Percentiles rank a stretch among this genome's conserved stretches.
These are phyloP conservation scores for Paramyrothecium sp. DNA, from an alignment of 2,329 filamentous ascomycete species.

Conservation along the genomic window DNA sequence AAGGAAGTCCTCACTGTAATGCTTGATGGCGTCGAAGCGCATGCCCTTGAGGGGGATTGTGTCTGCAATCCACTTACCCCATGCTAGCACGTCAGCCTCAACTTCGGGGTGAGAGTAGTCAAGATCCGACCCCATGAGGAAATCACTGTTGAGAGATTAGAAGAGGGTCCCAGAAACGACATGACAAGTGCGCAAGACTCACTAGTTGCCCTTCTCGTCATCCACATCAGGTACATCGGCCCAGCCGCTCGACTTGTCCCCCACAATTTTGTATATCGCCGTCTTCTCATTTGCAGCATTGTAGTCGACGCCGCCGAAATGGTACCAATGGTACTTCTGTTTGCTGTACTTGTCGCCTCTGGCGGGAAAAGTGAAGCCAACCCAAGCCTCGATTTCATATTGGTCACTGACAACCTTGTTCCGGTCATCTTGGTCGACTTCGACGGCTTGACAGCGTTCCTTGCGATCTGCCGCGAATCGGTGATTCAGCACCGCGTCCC, in stretches of 20 bases:
- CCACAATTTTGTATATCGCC: conserved; percentile 68
- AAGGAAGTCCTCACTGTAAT: conserved; percentile 67
- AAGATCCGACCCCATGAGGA: conserved; percentile 71
- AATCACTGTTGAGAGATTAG: conserved; percentile 51
- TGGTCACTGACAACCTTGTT: conserved; percentile 54
- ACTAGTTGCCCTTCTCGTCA: conserved; percentile 62
- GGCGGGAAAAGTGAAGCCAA: conserved; percentile 66
- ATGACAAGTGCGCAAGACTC: conserved; percentile 33
- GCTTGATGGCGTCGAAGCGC: conserved; percentile 70
- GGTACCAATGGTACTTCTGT: conserved; percentile 67
- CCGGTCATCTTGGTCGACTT: conserved; percentile 62
- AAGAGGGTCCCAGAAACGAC: conserved; percentile 52
- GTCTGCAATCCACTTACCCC: conserved; percentile 66
- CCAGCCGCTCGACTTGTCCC: conserved; percentile 61
- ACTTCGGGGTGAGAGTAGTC: conserved; percentile 66
- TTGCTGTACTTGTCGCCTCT: conserved; percentile 60
- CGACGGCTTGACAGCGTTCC: conserved; percentile 61
- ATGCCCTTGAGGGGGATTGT: conserved; percentile 63
- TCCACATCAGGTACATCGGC: conserved; percentile 57
- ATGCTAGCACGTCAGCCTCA: conserved; percentile 60
- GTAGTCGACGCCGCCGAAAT: conserved; percentile 70
- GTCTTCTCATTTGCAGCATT: conserved; percentile 56
- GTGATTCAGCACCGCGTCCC: conserved; percentile 74
- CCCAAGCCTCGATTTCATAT: conserved; percentile 68
- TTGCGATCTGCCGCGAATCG: conserved; percentile 69